Conservation (phyloP, 1,139 yeast genomes). For the Sugiyamaella pinicola region DNA sequence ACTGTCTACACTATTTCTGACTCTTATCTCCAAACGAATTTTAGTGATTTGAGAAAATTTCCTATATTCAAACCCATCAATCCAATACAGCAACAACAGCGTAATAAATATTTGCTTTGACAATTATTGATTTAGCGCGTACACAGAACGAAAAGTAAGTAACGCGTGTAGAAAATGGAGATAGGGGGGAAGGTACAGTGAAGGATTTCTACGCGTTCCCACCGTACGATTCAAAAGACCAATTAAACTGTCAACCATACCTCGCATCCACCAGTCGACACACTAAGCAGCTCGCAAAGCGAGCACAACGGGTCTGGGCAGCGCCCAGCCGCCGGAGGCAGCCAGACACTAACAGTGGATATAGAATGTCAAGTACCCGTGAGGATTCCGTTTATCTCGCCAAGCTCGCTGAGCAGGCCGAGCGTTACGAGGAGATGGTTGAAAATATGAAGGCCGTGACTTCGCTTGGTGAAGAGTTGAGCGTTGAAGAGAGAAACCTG, state of each 20-base stretch:
- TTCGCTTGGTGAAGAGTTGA: slow-evolving; percentile 90
- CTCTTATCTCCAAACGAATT: not conserved
- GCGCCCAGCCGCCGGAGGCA: too few relatives aligned
- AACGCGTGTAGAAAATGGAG: not conserved
- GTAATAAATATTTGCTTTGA: not conserved
- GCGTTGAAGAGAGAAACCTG: slow-evolving; percentile 96
- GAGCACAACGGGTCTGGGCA: too few relatives aligned
- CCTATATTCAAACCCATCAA: not conserved
- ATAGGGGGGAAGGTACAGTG: not conserved
- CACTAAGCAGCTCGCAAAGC: too few relatives aligned
- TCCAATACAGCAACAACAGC: not conserved
- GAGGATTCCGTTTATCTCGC: slow-evolving; percentile 99
- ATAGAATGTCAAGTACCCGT: slow-evolving; percentile 51
- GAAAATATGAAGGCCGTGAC: slow-evolving; percentile 98
- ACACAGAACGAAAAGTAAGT: not conserved
- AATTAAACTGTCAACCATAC: too few relatives aligned
- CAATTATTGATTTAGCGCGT: slow-evolving; percentile 1
- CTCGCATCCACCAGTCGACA: too few relatives aligned
- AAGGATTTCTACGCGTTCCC: not conserved
- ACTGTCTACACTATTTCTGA: slow-evolving; percentile 2
- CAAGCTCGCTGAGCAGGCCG: slow-evolving; percentile 99
- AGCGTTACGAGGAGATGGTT: slow-evolving; percentile 95
- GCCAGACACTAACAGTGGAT: not conserved
- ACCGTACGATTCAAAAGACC: too few relatives aligned
- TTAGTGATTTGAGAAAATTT: not conserved